Base-by-base conservation (phyloP, 441 rosid species). In the Pelargonium fulgidum region DNA sequence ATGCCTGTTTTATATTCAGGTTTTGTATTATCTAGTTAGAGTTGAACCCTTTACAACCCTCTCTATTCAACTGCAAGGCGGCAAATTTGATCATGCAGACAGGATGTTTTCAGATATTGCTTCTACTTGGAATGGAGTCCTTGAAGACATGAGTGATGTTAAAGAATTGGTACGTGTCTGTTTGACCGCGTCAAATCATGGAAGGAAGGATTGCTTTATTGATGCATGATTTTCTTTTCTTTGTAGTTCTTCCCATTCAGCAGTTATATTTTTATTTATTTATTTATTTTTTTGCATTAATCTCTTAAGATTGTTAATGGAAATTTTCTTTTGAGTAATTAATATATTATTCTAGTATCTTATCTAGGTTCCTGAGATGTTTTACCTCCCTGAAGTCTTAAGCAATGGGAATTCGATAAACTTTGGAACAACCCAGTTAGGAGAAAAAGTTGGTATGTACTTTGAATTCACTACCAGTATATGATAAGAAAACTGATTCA, bases 141-240 rank as follows among this genome's bases (percentile, higher is more conserved):
- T 88, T n/a, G 97, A 96, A 79, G 99, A 96, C 80, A 96, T 89
- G 96, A 96, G 98, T 80, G 98, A 96, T 81, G 96, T 96, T 75
- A 96, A 96, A 83, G 99, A 96, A 83, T 80, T 96, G 96, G 99
- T 96, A 83, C 65, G 88, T 72, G 63, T 81, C 68, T 68, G 33
- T 75, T 71, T 78, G 56, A 66, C 70, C 62, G 44, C 61, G 10
- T 2, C 36, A 20, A 59, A 62, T 52, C 66, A 44, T 69, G 4
- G 36, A 5, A 5, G 20, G 62, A 66, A 68, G 61, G 41, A 58
- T 42, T 65, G 69, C 58, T 58, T 61, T 72, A 29, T 44, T 36
- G 7, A 39, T 33, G 19, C 36, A 17, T 45, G 67, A 70, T 52
- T 73, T 39, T 6, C 64, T 72, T 66, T 2, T 47, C 73, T 64